These are phyloP conservation scores for Amanita rimosa DNA, from an alignment of 768 basidiomycete genomes.

Conservation along the genomic window DNA sequence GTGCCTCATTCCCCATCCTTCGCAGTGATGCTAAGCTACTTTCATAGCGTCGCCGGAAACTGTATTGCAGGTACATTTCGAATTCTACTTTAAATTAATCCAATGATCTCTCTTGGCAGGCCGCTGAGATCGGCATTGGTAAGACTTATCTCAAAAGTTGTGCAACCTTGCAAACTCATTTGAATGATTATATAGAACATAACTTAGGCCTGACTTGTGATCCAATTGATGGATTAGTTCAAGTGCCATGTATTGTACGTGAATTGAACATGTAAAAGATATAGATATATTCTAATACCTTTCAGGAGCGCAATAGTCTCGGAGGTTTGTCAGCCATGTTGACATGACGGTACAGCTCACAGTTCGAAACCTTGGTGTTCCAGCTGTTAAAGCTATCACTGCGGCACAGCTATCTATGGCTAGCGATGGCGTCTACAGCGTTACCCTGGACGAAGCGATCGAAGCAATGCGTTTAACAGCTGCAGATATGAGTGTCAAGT, in stretches of 20 bases:
- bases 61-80: constrained; percentile 49
- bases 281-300: not conserved
- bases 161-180: constrained; percentile 4
- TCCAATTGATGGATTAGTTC: constrained; percentile 86
- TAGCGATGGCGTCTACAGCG: constrained; percentile 76
- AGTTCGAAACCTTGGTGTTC: constrained; percentile 1
- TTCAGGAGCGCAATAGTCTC: constrained; percentile 73
- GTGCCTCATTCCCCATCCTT: constrained; percentile 12
- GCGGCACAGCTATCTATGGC: constrained; percentile 94
- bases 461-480: constrained; percentile 92
- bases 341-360: not conserved
- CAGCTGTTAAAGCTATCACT: constrained; percentile 87
- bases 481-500: constrained; percentile 89
- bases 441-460: constrained; percentile 89
- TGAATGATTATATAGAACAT: constrained; percentile 42
- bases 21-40: not conserved
- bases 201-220: constrained; percentile 88
- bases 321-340: constrained; percentile 40
- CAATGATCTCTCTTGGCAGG: constrained; percentile 23
- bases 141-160: constrained; percentile 8
- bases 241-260: constrained; percentile 91
- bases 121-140: constrained; percentile 90
- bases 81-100: constrained; percentile 7
- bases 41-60: constrained; percentile 65
- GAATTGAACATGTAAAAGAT: constrained; percentile 1